Evolutionary conservation across 1,139 yeast genomes (phyloP).

Genomic region (Martiniozyma asiatica): DNA sequence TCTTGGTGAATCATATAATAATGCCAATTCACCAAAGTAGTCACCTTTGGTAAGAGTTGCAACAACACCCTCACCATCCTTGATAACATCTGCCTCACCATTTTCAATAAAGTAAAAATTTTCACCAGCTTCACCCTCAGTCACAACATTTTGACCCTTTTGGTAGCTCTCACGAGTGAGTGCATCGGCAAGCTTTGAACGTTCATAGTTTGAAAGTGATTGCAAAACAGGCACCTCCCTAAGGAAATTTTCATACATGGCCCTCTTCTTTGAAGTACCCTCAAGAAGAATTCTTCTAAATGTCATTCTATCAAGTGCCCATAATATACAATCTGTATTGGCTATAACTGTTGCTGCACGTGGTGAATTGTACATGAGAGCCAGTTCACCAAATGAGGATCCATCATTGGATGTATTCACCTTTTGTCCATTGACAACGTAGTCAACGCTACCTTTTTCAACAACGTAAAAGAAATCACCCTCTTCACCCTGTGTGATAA

Average conservation of each 20-base stretch:
- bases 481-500: slow-evolving; percentile 89
- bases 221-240: slow-evolving; percentile 77
- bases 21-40: slow-evolving; percentile 92
- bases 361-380: slow-evolving; percentile 94
- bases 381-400: slow-evolving; percentile 90
- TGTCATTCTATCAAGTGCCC: slow-evolving; percentile 92
- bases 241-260: slow-evolving; percentile 80
- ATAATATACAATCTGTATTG: slow-evolving; percentile 54
- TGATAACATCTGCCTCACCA: slow-evolving; percentile 71
- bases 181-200: slow-evolving; percentile 91
- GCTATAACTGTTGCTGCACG: slow-evolving; percentile 94
- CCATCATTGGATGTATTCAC: slow-evolving; percentile 76
- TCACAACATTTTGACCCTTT: slow-evolving; percentile 64
- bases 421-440: slow-evolving; percentile 57
- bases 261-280: slow-evolving; percentile 81
- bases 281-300: slow-evolving; percentile 86
- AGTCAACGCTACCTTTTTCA: slow-evolving; percentile 77
- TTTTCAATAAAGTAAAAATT: slow-evolving; percentile 81
- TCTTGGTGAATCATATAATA: slow-evolving; percentile 83
- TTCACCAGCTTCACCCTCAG: slow-evolving; percentile 87
- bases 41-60: slow-evolving; percentile 65
- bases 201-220: slow-evolving; percentile 64
- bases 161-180: slow-evolving; percentile 65
- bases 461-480: slow-evolving; percentile 91
- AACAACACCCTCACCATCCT: slow-evolving; percentile 48